Evolutionary conservation across 1,284 basidiomycete species (phyloP).

Genomic region (Marasmius tenuissimus): DNA sequence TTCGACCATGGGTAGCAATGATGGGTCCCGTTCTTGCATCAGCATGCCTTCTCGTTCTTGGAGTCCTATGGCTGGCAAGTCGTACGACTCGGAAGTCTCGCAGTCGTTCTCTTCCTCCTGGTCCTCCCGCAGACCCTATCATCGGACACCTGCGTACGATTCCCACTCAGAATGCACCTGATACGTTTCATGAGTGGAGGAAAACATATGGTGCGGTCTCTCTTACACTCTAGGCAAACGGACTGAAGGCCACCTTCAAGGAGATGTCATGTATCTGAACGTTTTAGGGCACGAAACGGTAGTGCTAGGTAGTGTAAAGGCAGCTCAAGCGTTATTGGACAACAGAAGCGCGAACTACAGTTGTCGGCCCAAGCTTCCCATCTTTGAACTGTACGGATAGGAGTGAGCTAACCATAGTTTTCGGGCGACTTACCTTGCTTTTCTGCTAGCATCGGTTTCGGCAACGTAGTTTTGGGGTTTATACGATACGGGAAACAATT

Average conservation of each 20-base stretch:
- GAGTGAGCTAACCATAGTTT: background rate
- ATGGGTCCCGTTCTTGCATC: background rate
- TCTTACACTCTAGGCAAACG: background rate
- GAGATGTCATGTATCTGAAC: constrained; percentile 14
- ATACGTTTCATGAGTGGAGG: constrained; percentile 17
- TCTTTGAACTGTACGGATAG: constrained; percentile 11
- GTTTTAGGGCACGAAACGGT: constrained; percentile 8
- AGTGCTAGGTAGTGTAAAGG: constrained; percentile 11
- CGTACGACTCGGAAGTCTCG: background rate
- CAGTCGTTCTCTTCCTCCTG: constrained; percentile 16
- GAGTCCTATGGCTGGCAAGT: background rate
- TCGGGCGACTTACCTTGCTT: background rate
- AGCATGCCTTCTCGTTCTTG: background rate
- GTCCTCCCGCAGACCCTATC: constrained; percentile 16
- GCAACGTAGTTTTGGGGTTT: constrained; percentile 9
- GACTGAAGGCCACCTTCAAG: background rate
- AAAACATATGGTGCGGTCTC: constrained; percentile 16
- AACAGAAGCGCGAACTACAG: constrained; percentile 15
- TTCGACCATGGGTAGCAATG: no score
- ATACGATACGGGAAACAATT: constrained; percentile 20
- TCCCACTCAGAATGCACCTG: constrained; percentile 8
- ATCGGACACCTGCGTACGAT: constrained; percentile 16
- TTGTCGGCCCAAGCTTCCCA: constrained; percentile 9
- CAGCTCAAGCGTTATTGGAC: constrained; percentile 14
- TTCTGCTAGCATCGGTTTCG: constrained; percentile 22